Conservation (phyloP, 1,284 basidiomycete genomes). For the Irpex rosettiformis region DNA sequence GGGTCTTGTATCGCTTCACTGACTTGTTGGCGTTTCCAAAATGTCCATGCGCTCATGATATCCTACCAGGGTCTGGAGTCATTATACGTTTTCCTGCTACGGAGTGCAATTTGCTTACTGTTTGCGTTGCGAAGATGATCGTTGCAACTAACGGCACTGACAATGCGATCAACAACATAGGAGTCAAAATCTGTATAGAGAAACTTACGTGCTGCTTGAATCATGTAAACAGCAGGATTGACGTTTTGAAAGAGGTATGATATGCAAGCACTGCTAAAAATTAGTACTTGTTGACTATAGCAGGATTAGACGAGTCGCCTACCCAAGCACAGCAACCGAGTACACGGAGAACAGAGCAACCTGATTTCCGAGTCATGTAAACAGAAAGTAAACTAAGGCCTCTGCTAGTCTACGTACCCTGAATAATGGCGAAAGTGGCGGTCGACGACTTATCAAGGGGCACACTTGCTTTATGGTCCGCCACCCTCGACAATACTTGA, state of each 20-base stretch:
- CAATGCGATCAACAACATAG: neutral
- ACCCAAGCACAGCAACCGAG: constrained; percentile 40
- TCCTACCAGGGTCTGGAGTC: neutral
- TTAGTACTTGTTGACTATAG: constrained; percentile 7
- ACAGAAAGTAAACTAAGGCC: neutral
- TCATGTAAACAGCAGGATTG: constrained; percentile 41
- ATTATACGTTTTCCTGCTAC: constrained; percentile 9
- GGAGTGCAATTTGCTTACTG: constrained; percentile 3
- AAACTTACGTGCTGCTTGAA: constrained; percentile 46
- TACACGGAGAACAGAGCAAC: constrained; percentile 42
- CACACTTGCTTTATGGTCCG: constrained; percentile 35
- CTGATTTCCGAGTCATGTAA: constrained; percentile 27
- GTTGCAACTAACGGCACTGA: constrained; percentile 11
- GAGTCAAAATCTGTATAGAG: neutral
- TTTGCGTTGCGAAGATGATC: constrained; percentile 14
- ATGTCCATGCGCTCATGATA: constrained; percentile 5
- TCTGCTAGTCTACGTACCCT: constrained; percentile 18
- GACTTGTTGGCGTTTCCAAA: constrained; percentile 2
- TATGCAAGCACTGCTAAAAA: constrained; percentile 36
- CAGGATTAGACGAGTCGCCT: constrained; percentile 17
- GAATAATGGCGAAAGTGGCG: constrained; percentile 28
- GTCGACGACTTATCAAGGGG: constrained; percentile 36
- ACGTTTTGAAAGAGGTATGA: constrained; percentile 34
- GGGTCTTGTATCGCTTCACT: neutral
- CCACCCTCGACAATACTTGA: constrained; percentile 33